phyloP scores from a whole-genome alignment of 164 flowering plant species.

The Protea cynaroides region DNA sequence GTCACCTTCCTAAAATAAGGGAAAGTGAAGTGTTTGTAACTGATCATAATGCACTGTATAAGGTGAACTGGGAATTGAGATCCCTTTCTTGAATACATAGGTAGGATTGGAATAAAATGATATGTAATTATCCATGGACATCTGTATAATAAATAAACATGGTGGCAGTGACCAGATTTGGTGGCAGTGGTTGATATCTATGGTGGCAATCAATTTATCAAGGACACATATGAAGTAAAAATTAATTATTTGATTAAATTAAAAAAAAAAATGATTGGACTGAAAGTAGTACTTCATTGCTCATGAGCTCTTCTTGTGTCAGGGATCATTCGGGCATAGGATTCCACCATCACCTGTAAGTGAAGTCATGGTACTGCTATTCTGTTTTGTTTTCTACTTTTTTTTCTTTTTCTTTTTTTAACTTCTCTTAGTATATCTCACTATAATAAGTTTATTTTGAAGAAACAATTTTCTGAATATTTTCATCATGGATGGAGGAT shows the following conservation, averaged over 20 bases:
- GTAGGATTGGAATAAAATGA: too few species aligned
- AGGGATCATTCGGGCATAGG: neutral
- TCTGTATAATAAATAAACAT: neutral
- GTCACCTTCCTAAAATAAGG: neutral
- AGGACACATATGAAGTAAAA: neutral
- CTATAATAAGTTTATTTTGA: neutral
- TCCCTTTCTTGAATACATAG: neutral
- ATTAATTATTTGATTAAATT: conserved; percentile 2
- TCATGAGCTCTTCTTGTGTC: neutral
- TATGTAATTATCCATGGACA: neutral
- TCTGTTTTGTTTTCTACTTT: too few species aligned
- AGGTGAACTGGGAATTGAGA: neutral
- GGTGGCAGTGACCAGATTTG: neutral
- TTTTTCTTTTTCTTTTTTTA: neutral
- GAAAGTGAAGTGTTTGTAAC: neutral
- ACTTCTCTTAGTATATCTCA: neutral
- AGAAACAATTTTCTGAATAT: neutral
- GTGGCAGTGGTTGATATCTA: neutral
- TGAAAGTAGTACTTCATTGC: conserved; percentile 1
- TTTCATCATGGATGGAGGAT: neutral
- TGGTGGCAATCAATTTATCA: neutral
- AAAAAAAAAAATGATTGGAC: neutral
- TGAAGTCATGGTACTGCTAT: conserved; percentile 22
- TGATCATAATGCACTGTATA: neutral
- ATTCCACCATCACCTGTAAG: conserved; percentile 5